Evolutionary conservation across 2,329 filamentous ascomycete genomes (phyloP).

Genomic region (Tolypocladium amazonense): DNA sequence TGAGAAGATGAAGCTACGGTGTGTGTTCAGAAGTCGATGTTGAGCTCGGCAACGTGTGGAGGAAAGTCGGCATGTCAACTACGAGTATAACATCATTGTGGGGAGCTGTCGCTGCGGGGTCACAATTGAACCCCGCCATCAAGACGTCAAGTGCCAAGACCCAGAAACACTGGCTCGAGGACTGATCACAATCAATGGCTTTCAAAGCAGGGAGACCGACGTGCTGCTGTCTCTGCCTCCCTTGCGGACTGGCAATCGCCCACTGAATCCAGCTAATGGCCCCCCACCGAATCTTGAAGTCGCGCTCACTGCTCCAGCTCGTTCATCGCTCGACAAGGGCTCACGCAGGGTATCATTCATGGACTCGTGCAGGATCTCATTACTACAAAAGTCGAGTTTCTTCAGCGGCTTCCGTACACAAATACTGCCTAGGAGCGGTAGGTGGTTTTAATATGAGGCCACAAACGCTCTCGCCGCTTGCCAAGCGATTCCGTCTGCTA

Average conservation of each 20-base stretch:
- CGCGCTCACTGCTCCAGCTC: neutral
- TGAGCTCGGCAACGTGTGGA: neutral
- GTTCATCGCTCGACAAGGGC: neutral
- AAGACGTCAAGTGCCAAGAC: neutral
- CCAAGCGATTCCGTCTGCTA: neutral
- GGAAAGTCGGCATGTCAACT: neutral
- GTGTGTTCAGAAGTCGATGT: neutral
- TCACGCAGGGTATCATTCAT: too few species aligned
- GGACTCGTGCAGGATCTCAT: neutral
- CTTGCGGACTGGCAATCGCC: too few species aligned
- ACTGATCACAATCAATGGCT: too few species aligned
- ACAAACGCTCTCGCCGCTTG: neutral
- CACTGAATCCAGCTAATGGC: too few species aligned
- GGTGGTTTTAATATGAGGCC: neutral
- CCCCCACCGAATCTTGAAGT: neutral
- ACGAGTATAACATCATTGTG: neutral
- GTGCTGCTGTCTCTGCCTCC: too few species aligned
- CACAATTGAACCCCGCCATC: neutral
- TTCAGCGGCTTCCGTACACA: neutral
- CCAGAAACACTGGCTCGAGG: too few species aligned
- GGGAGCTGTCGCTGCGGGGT: neutral
- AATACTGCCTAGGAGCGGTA: neutral
- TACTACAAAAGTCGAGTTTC: neutral
- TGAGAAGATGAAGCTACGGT: neutral
- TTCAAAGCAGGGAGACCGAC: too few species aligned